phyloP scores from a whole-genome alignment of 2,329 filamentous ascomycete genomes.

The Endocalyx cinctus region DNA sequence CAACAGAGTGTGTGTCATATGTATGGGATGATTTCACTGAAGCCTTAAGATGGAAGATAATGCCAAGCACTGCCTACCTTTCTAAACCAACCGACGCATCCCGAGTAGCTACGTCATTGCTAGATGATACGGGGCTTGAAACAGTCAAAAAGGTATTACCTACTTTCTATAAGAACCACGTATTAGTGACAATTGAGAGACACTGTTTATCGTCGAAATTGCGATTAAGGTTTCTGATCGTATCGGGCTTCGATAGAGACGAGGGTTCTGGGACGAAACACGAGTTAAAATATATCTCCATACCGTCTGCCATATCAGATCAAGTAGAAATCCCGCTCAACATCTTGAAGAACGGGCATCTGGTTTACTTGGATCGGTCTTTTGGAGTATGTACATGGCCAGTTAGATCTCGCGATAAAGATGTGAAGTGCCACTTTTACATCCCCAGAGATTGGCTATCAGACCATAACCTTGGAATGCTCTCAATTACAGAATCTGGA shows the following conservation, averaged over 20 bases:
- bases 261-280: no score
- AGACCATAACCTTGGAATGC: constrained; percentile 8
- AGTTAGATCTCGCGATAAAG: constrained; percentile 1
- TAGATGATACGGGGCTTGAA: no score
- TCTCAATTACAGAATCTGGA: constrained; percentile 11
- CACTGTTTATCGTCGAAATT: background rate
- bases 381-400: constrained; percentile 14
- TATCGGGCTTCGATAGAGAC: no score
- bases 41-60: background rate
- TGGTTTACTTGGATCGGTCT: constrained; percentile 15
- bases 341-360: constrained; percentile 1
- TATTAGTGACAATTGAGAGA: background rate
- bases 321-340: constrained; percentile 3
- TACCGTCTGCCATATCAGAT: background rate
- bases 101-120: no score
- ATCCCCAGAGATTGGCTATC: constrained; percentile 19
- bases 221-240: background rate
- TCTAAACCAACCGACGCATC: no score
- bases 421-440: constrained; percentile 17
- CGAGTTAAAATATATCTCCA: no score
- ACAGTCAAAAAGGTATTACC: background rate
- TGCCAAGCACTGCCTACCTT: no score
- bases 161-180: background rate
- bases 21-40: background rate
- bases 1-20: background rate